phyloP scores from a whole-genome alignment of 2,329 filamentous ascomycete genomes.

The Diaporthe caulivora region DNA sequence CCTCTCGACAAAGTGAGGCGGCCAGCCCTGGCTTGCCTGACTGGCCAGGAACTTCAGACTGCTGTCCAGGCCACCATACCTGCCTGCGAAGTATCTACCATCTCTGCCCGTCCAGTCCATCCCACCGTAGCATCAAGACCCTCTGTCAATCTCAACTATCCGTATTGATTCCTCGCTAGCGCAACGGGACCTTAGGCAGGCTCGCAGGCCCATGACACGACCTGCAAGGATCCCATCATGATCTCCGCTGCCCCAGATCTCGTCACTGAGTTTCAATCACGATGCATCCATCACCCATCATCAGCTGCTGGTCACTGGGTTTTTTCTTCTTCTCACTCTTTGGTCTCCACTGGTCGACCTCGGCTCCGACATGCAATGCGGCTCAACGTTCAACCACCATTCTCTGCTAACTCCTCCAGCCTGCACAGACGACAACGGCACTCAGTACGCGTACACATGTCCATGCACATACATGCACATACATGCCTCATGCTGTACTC shows the following conservation, averaged over 20 bases:
- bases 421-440: not conserved
- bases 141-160: slow-evolving; percentile 1
- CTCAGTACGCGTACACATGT: no score
- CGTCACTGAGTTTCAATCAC: slow-evolving; percentile 13
- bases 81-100: not conserved
- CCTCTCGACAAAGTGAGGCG: slow-evolving; percentile 33
- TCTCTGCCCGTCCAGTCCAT: not conserved
- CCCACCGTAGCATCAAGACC: slow-evolving; percentile 12
- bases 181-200: slow-evolving; percentile 8
- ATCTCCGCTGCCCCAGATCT: slow-evolving; percentile 26
- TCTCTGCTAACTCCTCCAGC: not conserved
- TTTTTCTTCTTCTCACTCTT: no score
- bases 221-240: slow-evolving; percentile 24
- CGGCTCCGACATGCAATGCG: slow-evolving; percentile 17
- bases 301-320: not conserved
- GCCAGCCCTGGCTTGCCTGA: slow-evolving; percentile 36
- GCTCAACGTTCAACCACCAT: slow-evolving; percentile 5
- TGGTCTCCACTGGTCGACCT: not conserved
- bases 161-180: slow-evolving; percentile 20
- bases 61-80: slow-evolving; percentile 36
- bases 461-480: not conserved
- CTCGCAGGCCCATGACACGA: slow-evolving; percentile 11
- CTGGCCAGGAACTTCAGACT: slow-evolving; percentile 33
- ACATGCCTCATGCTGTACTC: not conserved
- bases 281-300: not conserved